phyloP scores from a whole-genome alignment of 225 moss, liverwort and hornwort genomes.

The Marchantia paleacea region DNA sequence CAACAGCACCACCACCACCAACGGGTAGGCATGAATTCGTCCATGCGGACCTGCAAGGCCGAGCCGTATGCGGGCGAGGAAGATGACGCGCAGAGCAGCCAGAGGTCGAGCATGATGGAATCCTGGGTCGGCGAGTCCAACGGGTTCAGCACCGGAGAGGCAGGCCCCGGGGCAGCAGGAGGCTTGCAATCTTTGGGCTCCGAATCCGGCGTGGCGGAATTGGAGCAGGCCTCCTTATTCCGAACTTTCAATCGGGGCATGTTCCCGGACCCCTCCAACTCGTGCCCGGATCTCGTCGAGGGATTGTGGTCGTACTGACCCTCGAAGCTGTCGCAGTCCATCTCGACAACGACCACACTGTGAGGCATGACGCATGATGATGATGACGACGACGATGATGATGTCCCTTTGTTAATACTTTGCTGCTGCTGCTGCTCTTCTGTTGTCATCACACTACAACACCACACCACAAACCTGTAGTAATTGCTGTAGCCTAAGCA shows the following conservation, averaged over 20 bases:
- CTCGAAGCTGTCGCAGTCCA: background rate
- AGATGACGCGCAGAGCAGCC: constrained; percentile 36
- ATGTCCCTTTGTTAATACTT: constrained; percentile 18
- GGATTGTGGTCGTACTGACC: constrained; percentile 41
- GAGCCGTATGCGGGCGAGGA: constrained; percentile 41
- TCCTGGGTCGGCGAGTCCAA: constrained; percentile 21
- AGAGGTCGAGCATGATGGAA: constrained; percentile 46
- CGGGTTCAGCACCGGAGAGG: constrained; percentile 22
- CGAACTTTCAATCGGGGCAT: background rate
- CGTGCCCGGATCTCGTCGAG: constrained; percentile 31
- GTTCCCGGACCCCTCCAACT: constrained; percentile 29
- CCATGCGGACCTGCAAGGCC: constrained; percentile 38
- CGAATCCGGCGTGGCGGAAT: constrained; percentile 33
- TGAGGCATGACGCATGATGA: background rate
- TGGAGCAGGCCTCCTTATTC: constrained; percentile 21
- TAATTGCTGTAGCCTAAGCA: background rate
- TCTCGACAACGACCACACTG: background rate
- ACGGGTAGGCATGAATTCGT: constrained; percentile 17
- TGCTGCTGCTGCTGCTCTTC: constrained; percentile 5
- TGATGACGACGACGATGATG: background rate
- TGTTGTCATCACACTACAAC: background rate
- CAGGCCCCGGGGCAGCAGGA: background rate
- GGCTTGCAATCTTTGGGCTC: constrained; percentile 24
- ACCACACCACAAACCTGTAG: background rate
- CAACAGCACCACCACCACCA: constrained; percentile 8